These are phyloP conservation scores for Amesomyces nigricolor DNA, from an alignment of 2,329 filamentous ascomycete genomes.

Conservation along the genomic window DNA sequence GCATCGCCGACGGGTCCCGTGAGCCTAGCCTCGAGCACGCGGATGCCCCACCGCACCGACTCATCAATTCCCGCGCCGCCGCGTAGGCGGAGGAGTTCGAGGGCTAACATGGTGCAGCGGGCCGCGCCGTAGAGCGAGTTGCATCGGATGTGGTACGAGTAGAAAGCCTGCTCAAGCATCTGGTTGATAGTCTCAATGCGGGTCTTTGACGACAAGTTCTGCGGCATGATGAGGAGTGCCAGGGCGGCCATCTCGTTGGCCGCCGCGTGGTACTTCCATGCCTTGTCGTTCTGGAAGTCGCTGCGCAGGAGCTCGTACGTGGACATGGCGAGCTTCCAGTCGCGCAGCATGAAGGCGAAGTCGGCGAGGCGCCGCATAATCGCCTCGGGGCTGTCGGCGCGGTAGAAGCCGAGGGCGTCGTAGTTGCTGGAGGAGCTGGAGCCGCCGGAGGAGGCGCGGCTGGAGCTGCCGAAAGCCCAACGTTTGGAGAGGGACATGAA, in stretches of 20 bases:
- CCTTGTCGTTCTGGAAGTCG: constrained; percentile 92
- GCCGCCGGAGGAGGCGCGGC: constrained; percentile 52
- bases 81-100: constrained; percentile 77
- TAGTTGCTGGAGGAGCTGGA: constrained; percentile 60
- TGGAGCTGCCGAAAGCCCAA: constrained; percentile 73
- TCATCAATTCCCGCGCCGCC: constrained; percentile 78
- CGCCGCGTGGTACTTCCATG: constrained; percentile 91
- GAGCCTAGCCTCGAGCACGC: constrained; percentile 72
- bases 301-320: constrained; percentile 85
- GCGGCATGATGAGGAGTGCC: constrained; percentile 71
- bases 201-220: constrained; percentile 65
- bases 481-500: constrained; percentile 91
- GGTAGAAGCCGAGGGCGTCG: constrained; percentile 75
- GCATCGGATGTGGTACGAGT: constrained; percentile 87
- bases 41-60: constrained; percentile 77
- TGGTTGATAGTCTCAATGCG: constrained; percentile 77
- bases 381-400: constrained; percentile 77
- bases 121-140: constrained; percentile 73
- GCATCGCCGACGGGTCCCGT: constrained; percentile 72
- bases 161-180: constrained; percentile 83
- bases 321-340: constrained; percentile 87
- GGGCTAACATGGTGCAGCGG: constrained; percentile 65
- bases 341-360: constrained; percentile 93
- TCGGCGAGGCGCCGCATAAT: constrained; percentile 90
- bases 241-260: constrained; percentile 93